A percentile compares a stretch with the other conserved stretches of the same genome.
Conservation (phyloP, 768 basidiomycete species). For the Naganishia kalamii region DNA sequence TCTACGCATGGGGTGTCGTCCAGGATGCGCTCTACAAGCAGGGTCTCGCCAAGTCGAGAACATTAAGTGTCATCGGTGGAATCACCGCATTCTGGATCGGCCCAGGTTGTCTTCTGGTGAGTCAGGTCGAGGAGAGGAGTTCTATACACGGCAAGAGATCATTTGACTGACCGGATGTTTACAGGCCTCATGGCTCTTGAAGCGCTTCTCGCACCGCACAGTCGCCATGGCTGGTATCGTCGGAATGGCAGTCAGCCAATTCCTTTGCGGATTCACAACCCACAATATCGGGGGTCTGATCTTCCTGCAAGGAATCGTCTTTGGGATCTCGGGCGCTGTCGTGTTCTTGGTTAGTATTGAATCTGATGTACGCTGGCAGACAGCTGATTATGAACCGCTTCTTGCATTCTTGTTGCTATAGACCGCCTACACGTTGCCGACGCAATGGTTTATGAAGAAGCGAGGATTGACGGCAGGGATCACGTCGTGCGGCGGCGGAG, state of each 20-base stretch:
- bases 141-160: too few species aligned
- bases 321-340: conserved; percentile 13
- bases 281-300: conserved; percentile 24
- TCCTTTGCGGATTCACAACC: conserved; percentile 17
- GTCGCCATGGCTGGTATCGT: conserved; percentile 16
- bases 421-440: conserved; percentile 25
- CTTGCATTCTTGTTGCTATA: too few species aligned
- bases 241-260: neutral
- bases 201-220: neutral
- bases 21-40: conserved; percentile 22
- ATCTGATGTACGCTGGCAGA: too few species aligned
- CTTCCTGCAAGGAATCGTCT: conserved; percentile 24
- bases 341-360: conserved; percentile 20
- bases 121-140: neutral
- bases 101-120: conserved; percentile 23
- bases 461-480: conserved; percentile 26
- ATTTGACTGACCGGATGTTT: neutral
- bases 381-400: too few species aligned
- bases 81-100: conserved; percentile 21
- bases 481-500: conserved; percentile 24
- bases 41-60: conserved; percentile 15
- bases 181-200: conserved; percentile 23
- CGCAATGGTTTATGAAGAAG: conserved; percentile 26
- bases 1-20: conserved; percentile 29
- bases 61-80: conserved; percentile 24